Evolutionary conservation across 2,329 filamentous ascomycete genomes (phyloP).

Genomic region (Calonectria montana): DNA sequence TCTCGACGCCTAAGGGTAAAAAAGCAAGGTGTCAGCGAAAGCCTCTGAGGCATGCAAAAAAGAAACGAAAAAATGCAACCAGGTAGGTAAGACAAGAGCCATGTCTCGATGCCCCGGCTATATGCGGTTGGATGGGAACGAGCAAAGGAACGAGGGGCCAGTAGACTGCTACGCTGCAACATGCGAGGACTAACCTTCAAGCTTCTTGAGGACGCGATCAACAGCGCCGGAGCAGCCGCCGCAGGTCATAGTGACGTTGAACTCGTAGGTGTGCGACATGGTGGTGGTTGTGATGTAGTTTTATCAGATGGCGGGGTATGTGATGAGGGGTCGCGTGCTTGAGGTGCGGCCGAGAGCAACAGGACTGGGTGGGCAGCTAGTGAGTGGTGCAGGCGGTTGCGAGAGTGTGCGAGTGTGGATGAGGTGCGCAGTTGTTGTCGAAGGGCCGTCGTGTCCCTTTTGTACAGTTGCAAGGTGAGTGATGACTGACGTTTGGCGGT

Average conservation of each 20-base stretch:
- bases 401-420: not conserved
- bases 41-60: not conserved
- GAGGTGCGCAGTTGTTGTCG: not conserved
- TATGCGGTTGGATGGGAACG: not conserved
- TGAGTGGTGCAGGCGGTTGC: not conserved
- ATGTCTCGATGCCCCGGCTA: not conserved
- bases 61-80: not conserved
- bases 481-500: slow-evolving; percentile 30
- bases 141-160: not conserved
- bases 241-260: slow-evolving; percentile 94
- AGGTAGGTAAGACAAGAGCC: not conserved
- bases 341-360: not conserved
- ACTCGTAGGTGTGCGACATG: slow-evolving; percentile 92
- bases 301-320: slow-evolving; percentile 34
- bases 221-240: slow-evolving; percentile 96
- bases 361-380: not conserved
- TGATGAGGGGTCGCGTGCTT: slow-evolving; percentile 6
- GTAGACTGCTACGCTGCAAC: not conserved
- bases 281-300: slow-evolving; percentile 40
- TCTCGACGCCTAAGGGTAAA: slow-evolving; percentile 76
- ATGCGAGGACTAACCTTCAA: slow-evolving; percentile 75
- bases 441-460: slow-evolving; percentile 23
- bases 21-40: not conserved
- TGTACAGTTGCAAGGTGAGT: slow-evolving; percentile 1
- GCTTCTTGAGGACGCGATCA: slow-evolving; percentile 90